These are phyloP conservation scores for Pseudogymnoascus sp. DNA, from an alignment of 2,329 filamentous ascomycete species.

Conservation along the genomic window DNA sequence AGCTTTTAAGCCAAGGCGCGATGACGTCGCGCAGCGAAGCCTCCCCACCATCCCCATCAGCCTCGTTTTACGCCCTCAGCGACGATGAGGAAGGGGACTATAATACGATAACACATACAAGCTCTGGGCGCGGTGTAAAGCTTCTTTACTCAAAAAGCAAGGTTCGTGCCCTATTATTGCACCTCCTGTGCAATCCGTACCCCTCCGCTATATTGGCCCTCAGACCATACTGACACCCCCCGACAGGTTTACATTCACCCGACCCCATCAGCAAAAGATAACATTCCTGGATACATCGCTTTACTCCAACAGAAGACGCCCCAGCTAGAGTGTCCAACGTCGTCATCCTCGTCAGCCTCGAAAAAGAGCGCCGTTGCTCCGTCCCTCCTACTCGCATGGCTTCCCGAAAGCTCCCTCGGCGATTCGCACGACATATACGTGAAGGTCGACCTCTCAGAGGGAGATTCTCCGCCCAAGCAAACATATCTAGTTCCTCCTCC, in stretches of 20 bases:
- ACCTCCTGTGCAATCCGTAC: constrained; percentile 17
- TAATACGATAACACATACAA: constrained; percentile 79
- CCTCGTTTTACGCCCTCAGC: constrained; percentile 89
- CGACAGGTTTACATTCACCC: constrained; percentile 88
- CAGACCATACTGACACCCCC: constrained; percentile 19
- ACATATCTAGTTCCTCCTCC: constrained; percentile 87
- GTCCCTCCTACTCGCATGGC: constrained; percentile 82
- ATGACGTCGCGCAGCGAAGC: constrained; percentile 26
- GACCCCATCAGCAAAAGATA: constrained; percentile 86
- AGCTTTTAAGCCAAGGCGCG: constrained; percentile 8
- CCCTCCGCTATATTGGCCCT: constrained; percentile 12
- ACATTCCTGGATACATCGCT: constrained; percentile 88
- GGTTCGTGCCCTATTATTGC: constrained; percentile 38
- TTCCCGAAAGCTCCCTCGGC: constrained; percentile 81
- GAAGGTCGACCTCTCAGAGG: constrained; percentile 85
- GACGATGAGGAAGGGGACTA: constrained; percentile 96
- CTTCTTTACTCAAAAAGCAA: constrained; percentile 96
- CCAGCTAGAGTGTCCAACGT: constrained; percentile 22
- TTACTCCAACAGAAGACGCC: constrained; percentile 78
- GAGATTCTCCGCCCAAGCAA: constrained; percentile 71
- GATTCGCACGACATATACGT: constrained; percentile 84
- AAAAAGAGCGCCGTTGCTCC: constrained; percentile 47
- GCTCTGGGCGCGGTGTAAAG: constrained; percentile 77
- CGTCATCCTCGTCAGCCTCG: constrained; percentile 31
- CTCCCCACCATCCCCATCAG: constrained; percentile 59